phyloP scores from a whole-genome alignment of 2,329 filamentous ascomycete genomes.

The Phyllosticta ampelicida region DNA sequence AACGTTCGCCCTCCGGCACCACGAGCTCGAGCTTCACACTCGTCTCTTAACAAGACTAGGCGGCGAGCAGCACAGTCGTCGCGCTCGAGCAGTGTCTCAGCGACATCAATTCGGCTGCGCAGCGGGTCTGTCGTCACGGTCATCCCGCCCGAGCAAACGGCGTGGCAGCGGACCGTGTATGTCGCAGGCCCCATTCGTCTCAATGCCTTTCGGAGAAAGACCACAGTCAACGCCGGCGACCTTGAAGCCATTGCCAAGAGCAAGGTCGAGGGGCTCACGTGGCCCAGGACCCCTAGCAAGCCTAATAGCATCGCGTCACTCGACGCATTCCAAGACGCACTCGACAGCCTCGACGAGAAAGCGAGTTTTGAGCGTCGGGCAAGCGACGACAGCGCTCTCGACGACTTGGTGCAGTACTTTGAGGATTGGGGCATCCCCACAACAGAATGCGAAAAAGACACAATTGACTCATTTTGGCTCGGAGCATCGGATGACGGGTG shows the following conservation, averaged over 20 bases:
- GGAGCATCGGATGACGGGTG: constrained; percentile 17
- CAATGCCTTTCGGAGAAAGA: constrained; percentile 16
- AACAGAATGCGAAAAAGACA: not conserved
- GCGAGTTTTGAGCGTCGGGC: constrained; percentile 15
- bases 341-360: not conserved
- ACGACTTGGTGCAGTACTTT: constrained; percentile 34
- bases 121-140: constrained; percentile 26
- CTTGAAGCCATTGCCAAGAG: not conserved
- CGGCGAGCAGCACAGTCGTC: not conserved
- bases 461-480: constrained; percentile 10
- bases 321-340: constrained; percentile 3
- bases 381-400: constrained; percentile 25
- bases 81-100: constrained; percentile 2
- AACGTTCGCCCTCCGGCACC: constrained; percentile 1
- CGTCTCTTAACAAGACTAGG: not conserved
- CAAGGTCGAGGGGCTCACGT: not conserved
- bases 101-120: constrained; percentile 14
- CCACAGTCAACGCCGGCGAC: not conserved
- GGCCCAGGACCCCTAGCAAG: not conserved
- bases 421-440: constrained; percentile 25
- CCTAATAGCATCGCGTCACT: not conserved
- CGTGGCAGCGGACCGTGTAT: constrained; percentile 27
- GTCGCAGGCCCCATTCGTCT: constrained; percentile 33
- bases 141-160: constrained; percentile 22
- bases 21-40: constrained; percentile 1